A percentile compares a stretch with the other conserved stretches of the same genome.
These are phyloP conservation scores for Boletus reticuloceps DNA, from an alignment of 768 basidiomycete species.

Conservation along the genomic window DNA sequence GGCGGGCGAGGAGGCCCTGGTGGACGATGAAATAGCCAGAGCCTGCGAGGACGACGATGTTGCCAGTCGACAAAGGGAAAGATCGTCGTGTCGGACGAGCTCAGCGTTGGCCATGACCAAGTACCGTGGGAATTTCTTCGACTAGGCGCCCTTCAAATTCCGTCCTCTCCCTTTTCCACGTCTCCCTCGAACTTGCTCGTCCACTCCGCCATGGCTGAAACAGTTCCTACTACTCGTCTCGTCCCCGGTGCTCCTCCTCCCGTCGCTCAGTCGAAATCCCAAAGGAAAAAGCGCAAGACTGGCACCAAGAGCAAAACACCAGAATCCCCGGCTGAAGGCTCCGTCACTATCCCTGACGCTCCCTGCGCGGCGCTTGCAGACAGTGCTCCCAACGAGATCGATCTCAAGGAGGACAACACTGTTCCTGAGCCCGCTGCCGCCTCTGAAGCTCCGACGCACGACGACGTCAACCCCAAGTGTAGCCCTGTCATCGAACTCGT, in stretches of 20 bases:
- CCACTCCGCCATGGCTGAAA: conserved; percentile 33
- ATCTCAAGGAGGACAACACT: conserved; percentile 45
- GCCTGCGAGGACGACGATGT: conserved; percentile 59
- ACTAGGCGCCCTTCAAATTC: conserved; percentile 13
- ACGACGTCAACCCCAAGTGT: conserved; percentile 46
- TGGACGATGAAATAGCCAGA: conserved; percentile 68
- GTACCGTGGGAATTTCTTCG: conserved; percentile 19
- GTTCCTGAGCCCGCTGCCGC: conserved; percentile 45
- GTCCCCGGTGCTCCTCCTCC: conserved; percentile 82
- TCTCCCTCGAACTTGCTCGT: not conserved
- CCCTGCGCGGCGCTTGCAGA: conserved; percentile 47
- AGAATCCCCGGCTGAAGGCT: conserved; percentile 44
- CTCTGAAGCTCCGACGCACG: conserved; percentile 40
- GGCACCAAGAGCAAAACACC: conserved; percentile 44
- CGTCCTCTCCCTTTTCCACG: not conserved
- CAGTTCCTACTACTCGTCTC: conserved; percentile 43
- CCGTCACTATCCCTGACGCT: conserved; percentile 43
- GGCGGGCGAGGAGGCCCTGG: conserved; percentile 59
- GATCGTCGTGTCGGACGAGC: conserved; percentile 45
- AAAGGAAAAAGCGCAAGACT: conserved; percentile 68
- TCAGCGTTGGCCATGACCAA: conserved; percentile 12
- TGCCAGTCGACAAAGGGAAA: conserved; percentile 71
- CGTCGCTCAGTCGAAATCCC: conserved; percentile 54
- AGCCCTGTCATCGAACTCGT: conserved; percentile 79
- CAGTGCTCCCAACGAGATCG: conserved; percentile 45